Conservation (phyloP, 2,329 filamentous ascomycete species). For the Zymoseptoria crescenta region DNA sequence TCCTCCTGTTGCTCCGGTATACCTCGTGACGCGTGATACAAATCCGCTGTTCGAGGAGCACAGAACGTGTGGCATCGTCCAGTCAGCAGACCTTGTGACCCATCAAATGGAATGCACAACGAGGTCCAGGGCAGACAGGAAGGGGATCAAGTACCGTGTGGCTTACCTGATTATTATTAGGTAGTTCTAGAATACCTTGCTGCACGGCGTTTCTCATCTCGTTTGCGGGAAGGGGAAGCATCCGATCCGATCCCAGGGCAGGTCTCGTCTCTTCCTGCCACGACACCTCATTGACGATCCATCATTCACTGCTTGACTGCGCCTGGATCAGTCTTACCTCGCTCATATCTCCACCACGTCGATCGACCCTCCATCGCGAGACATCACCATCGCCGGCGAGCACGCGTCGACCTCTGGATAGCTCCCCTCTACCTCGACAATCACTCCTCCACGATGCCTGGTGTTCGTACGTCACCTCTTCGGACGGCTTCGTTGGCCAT, state of each 20-base stretch:
- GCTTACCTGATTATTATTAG: too few relatives aligned
- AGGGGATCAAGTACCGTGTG: too few relatives aligned
- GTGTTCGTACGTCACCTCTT: constrained; percentile 13
- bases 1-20: neutral
- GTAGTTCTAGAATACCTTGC: neutral
- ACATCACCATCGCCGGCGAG: neutral
- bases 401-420: neutral
- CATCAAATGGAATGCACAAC: too few relatives aligned
- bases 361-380: neutral
- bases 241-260: neutral
- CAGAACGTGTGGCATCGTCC: neutral
- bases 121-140: too few relatives aligned
- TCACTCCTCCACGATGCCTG: constrained; percentile 11
- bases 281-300: neutral
- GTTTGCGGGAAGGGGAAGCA: neutral
- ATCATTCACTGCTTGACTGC: neutral
- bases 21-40: too few relatives aligned
- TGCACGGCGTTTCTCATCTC: neutral
- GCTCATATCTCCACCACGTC: neutral
- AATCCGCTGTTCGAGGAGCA: neutral
- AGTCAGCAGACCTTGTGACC: too few relatives aligned
- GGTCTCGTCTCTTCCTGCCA: neutral
- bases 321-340: neutral
- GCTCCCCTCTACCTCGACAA: neutral
- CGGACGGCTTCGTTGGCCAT: neutral